Evolutionary conservation across 164 flowering plant species (phyloP).

Genomic region (Magnolia officinalis): DNA sequence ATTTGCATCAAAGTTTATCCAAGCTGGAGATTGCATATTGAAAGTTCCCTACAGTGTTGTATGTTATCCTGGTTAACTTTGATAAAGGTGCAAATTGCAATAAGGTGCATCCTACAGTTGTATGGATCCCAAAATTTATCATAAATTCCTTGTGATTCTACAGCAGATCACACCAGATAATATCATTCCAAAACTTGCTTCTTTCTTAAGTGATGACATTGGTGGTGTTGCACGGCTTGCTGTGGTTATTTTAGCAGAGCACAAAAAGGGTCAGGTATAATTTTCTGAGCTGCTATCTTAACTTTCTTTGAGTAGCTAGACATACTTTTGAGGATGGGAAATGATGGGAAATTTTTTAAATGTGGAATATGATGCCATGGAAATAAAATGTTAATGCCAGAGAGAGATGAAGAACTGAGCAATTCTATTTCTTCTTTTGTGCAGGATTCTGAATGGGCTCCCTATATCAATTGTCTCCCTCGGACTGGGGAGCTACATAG

Average conservation of each 20-base stretch:
- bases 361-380: background rate
- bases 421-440: slow-evolving; percentile 7
- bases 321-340: no score
- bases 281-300: background rate
- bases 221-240: slow-evolving; percentile 59
- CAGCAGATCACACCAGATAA: slow-evolving; percentile 71
- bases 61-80: slow-evolving; percentile 10
- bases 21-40: slow-evolving; percentile 61
- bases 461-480: slow-evolving; percentile 69
- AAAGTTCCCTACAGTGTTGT: slow-evolving; percentile 74
- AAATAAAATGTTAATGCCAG: background rate
- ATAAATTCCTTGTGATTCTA: slow-evolving; percentile 5
- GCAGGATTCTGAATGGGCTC: slow-evolving; percentile 80
- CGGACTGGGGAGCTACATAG: slow-evolving; percentile 52
- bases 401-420: background rate
- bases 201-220: slow-evolving; percentile 42
- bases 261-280: slow-evolving; percentile 57
- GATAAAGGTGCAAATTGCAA: background rate
- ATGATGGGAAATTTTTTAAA: background rate
- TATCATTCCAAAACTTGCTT: slow-evolving; percentile 39
- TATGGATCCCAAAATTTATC: background rate
- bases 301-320: background rate
- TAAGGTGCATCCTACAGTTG: slow-evolving; percentile 1
- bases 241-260: slow-evolving; percentile 55
- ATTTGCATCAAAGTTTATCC: slow-evolving; percentile 29